phyloP scores from a whole-genome alignment of 805 yeast species.

The Wickerhamomyces bisporus region DNA sequence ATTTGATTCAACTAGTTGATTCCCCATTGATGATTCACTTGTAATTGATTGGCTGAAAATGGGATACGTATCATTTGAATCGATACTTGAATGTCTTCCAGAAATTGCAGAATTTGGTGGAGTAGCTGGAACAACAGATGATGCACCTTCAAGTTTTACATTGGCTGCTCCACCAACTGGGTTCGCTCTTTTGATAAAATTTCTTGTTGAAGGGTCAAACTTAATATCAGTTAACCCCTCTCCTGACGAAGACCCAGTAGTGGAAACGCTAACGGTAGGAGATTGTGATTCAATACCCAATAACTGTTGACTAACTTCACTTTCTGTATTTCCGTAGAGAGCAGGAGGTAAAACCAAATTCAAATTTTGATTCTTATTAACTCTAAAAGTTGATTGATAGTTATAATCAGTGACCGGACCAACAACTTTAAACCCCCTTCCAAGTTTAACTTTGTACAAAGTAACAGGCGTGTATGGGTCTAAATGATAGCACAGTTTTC shows the following conservation, averaged over 20 bases:
- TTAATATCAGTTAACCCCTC: too few relatives aligned
- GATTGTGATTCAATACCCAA: too few relatives aligned
- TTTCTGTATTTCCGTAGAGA: too few relatives aligned
- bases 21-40: slow-evolving; percentile 1
- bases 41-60: background rate
- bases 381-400: background rate
- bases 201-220: background rate
- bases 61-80: background rate
- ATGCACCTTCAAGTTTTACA: too few relatives aligned
- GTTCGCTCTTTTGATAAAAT: too few relatives aligned
- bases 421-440: slow-evolving; percentile 12
- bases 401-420: slow-evolving; percentile 3
- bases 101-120: too few relatives aligned
- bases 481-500: slow-evolving; percentile 13
- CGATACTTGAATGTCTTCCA: background rate
- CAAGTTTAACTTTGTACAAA: slow-evolving; percentile 7
- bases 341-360: background rate
- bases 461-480: slow-evolving; percentile 9
- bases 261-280: too few relatives aligned
- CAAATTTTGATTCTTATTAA: background rate
- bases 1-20: too few relatives aligned
- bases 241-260: too few relatives aligned
- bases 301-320: too few relatives aligned
- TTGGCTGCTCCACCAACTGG: too few relatives aligned
- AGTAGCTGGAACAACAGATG: too few relatives aligned